Evolutionary conservation across 768 basidiomycete species (phyloP).

Genomic region (Sistotremastrum suecicum): DNA sequence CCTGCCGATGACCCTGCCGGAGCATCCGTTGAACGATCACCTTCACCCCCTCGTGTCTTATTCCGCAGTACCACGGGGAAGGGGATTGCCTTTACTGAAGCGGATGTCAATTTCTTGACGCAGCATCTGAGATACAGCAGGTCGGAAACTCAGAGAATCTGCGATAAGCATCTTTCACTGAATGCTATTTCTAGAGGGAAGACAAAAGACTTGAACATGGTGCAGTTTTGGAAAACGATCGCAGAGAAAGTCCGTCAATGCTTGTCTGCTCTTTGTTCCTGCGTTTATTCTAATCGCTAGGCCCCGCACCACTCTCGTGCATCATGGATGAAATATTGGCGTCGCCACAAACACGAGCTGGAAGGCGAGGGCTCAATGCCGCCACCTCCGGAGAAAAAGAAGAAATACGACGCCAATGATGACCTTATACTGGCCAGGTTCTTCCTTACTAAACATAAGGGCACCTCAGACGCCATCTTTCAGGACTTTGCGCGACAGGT

Average conservation of each 20-base stretch:
- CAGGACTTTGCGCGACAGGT: constrained; percentile 66
- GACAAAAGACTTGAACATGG: constrained; percentile 44
- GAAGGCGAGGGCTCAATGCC: constrained; percentile 62
- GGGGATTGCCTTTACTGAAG: constrained; percentile 78
- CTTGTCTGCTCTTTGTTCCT: constrained; percentile 1
- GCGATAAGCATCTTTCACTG: background rate
- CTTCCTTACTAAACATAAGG: constrained; percentile 60
- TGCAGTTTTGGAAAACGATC: constrained; percentile 68
- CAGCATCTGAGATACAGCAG: constrained; percentile 66
- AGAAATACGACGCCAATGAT: constrained; percentile 70
- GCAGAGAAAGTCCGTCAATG: constrained; percentile 38
- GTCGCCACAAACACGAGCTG: constrained; percentile 76
- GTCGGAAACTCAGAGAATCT: constrained; percentile 23
- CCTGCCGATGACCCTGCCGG: background rate
- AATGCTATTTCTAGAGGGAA: constrained; percentile 1
- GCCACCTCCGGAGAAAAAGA: constrained; percentile 71
- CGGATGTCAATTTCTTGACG: constrained; percentile 66
- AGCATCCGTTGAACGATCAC: constrained; percentile 34
- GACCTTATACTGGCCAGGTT: constrained; percentile 67
- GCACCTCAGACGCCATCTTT: constrained; percentile 75
- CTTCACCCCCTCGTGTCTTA: constrained; percentile 66
- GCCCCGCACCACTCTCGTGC: constrained; percentile 85
- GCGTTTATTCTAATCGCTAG: constrained; percentile 19
- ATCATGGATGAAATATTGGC: constrained; percentile 92
- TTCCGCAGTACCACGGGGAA: constrained; percentile 82